Evolutionary conservation across 192 early-diverging fungal species (phyloP).

Genomic region (Backusella westeae): DNA sequence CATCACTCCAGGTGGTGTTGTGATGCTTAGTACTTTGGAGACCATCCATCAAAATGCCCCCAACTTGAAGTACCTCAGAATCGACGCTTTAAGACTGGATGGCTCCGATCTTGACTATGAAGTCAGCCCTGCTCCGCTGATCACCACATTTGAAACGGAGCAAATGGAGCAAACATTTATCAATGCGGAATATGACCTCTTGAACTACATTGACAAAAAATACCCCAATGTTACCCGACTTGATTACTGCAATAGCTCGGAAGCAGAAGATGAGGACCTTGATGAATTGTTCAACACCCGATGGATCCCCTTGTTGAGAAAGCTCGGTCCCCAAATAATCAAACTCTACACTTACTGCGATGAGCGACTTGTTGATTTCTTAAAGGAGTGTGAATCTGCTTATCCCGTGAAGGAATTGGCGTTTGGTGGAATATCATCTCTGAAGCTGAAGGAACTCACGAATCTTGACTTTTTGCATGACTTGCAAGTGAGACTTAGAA

Average conservation of each 20-base stretch:
- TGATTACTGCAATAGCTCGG: not conserved
- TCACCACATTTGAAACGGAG: not conserved
- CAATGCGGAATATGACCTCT: not conserved
- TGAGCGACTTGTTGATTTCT: not conserved
- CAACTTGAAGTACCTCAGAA: not conserved
- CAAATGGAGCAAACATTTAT: not conserved
- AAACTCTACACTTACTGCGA: not conserved
- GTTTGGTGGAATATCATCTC: not conserved
- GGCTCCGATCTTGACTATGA: not conserved
- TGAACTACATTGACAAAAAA: not conserved
- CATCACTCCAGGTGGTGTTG: not conserved
- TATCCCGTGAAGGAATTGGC: not conserved
- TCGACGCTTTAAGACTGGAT: not conserved
- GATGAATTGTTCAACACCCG: not conserved
- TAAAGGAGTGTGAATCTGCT: not conserved
- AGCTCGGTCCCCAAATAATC: not conserved
- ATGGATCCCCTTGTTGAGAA: not conserved
- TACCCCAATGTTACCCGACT: not conserved
- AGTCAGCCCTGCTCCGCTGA: not conserved
- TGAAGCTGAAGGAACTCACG: not conserved
- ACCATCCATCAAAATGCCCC: not conserved
- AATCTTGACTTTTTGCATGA: not conserved
- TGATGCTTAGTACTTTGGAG: not conserved
- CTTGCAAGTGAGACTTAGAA: not conserved
- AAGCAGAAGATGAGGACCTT: not conserved